These are phyloP conservation scores for Arbutus unedo DNA, from an alignment of 148 eudicot genomes.

Conservation along the genomic window DNA sequence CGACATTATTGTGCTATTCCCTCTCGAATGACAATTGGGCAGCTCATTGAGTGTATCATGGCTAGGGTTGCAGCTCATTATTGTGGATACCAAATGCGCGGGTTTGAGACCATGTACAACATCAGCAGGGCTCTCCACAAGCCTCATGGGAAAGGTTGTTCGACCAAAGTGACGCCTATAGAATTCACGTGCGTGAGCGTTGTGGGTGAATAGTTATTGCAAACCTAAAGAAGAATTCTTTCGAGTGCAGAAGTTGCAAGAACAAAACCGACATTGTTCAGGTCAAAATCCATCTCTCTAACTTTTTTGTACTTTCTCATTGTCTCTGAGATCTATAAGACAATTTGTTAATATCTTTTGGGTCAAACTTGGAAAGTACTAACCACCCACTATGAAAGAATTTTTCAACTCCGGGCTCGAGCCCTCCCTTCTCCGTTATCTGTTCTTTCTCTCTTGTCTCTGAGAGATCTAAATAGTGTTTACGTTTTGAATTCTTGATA, in stretches of 20 bases:
- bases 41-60: conserved; percentile 98
- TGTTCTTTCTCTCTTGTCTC: neutral
- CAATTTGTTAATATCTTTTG: neutral
- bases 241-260: conserved; percentile 96
- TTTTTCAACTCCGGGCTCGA: neutral
- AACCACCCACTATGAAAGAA: neutral
- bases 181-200: conserved; percentile 88
- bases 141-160: conserved; percentile 80
- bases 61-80: conserved; percentile 98
- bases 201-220: conserved; percentile 96
- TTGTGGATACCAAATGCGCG: conserved; percentile 99
- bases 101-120: conserved; percentile 93
- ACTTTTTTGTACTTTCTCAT: neutral
- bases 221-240: conserved; percentile 85
- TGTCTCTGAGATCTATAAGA: neutral
- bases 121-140: too few relatives aligned
- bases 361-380: neutral
- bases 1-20: conserved; percentile 97
- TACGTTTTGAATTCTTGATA: neutral
- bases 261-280: conserved; percentile 95
- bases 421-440: neutral
- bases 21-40: conserved; percentile 97
- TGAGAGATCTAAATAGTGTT: neutral
- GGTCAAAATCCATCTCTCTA: conserved; percentile 35
- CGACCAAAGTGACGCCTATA: conserved; percentile 95